phyloP scores from a whole-genome alignment of 2,329 filamentous ascomycete species.

The Fusarium pseudograminearum region DNA sequence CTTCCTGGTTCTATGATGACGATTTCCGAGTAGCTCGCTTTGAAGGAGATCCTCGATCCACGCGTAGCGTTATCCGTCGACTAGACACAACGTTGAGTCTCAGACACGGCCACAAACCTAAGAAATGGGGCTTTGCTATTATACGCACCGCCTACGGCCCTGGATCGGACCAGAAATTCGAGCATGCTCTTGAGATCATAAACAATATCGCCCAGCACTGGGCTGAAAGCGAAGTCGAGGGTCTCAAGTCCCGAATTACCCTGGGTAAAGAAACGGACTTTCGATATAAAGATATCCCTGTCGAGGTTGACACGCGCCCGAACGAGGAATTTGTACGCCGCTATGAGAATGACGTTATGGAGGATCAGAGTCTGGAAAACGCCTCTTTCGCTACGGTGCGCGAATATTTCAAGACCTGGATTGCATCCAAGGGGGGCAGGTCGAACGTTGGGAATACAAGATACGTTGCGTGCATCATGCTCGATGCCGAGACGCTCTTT shows the following conservation, averaged over 20 bases:
- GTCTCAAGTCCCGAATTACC: neutral
- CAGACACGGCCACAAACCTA: neutral
- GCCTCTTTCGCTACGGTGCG: neutral
- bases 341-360: neutral
- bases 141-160: conserved; percentile 1
- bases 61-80: neutral
- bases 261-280: neutral
- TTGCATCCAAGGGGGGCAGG: neutral
- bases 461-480: neutral
- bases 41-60: neutral
- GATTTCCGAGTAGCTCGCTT: neutral
- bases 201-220: neutral
- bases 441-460: neutral
- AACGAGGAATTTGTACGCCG: neutral
- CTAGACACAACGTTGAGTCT: neutral
- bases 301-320: neutral
- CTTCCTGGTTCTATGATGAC: neutral
- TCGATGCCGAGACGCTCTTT: neutral
- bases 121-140: neutral
- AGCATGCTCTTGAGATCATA: neutral
- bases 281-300: accelerated
- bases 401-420: neutral
- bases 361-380: neutral
- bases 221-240: neutral
- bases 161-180: neutral